phyloP scores from a whole-genome alignment of 805 yeast species.

The Myxozyma kluyveri region DNA sequence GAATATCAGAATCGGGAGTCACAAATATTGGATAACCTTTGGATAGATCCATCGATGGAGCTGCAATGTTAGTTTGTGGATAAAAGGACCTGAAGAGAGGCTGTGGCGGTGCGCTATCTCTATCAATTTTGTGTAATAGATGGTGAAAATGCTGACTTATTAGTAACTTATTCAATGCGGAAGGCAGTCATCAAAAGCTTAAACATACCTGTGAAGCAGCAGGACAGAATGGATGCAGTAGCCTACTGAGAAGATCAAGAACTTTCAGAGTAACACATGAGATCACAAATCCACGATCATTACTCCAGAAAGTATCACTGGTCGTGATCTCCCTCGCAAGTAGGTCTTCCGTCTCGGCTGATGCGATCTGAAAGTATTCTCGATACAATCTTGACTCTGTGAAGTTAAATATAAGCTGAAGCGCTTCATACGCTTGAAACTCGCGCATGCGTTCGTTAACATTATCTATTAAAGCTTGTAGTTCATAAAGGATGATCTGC shows the following conservation, averaged over 20 bases:
- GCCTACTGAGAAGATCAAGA: constrained; percentile 2
- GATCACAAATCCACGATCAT: background rate
- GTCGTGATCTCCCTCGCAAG: too few relatives aligned
- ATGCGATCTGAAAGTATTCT: constrained; percentile 8
- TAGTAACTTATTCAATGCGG: background rate
- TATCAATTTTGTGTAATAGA: too few relatives aligned
- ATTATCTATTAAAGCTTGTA: constrained; percentile 1
- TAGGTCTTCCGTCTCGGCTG: too few relatives aligned
- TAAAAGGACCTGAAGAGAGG: constrained; percentile 1
- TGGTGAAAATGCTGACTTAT: too few relatives aligned
- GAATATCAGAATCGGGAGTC: constrained; percentile 1
- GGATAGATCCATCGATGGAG: constrained; percentile 7
- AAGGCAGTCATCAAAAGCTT: background rate
- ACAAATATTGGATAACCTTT: constrained; percentile 8
- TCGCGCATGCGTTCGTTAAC: background rate
- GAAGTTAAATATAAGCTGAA: background rate
- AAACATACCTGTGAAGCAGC: constrained; percentile 3
- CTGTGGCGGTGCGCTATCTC: too few relatives aligned
- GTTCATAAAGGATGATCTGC: constrained; percentile 3
- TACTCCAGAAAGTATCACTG: too few relatives aligned
- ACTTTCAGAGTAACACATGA: constrained; percentile 3
- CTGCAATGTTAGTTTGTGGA: constrained; percentile 17
- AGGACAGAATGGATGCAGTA: constrained; percentile 15
- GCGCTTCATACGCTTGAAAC: background rate
- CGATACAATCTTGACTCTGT: constrained; percentile 7